Evolutionary conservation across 148 eudicot genomes (phyloP), one percentile per base, ranked within the genome.

Genomic region (Silene uniflora): DNA sequence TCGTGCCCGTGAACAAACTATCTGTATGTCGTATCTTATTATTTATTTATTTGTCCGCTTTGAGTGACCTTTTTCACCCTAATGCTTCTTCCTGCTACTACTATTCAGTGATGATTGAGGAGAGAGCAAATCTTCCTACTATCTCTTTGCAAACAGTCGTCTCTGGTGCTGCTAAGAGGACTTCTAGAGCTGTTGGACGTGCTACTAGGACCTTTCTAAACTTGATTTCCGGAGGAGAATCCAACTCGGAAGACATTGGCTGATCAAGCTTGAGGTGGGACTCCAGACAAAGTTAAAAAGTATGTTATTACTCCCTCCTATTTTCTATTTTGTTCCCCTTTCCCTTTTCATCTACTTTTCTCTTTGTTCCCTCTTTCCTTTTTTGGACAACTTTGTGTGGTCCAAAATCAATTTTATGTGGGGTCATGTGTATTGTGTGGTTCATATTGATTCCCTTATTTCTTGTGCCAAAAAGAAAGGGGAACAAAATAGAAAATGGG

Each of bases 81-180:
- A 67, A 76, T 67, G 25, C 62, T 73, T 1, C 70, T 8, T 69
- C 18, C 17, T 56, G 56, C 61, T 74, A 66, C 67, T 76, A 66
- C 62, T 72, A 84, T 77, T 74, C 86, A 93, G 98, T 89, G 71
- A 88, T 93, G 91, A 90, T 93, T 55, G 73, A 93, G 85, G 97
- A 91, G 82, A 91, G 95, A 80, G 97, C 97, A 49, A 87, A 78
- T 83, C 87, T 93, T 75, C 98, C 98, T 32, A 61, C 59, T 65
- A 81, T 93, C 71, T 88, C 93, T n/a, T 29, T 91, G 75, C 85
- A 90, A 79, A 97, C 95, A 14, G 86, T 84, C 71, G 91, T 93
- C 61, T 86, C 85, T 12, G 90, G 95, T 59, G 98, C 97, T 72
- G 98, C 98, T 9, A 87, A 80, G 84, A 90, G 90, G 86, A 91